Conservation (phyloP, 2,329 filamentous ascomycete genomes). For the Verticillium zaregamsianum region DNA sequence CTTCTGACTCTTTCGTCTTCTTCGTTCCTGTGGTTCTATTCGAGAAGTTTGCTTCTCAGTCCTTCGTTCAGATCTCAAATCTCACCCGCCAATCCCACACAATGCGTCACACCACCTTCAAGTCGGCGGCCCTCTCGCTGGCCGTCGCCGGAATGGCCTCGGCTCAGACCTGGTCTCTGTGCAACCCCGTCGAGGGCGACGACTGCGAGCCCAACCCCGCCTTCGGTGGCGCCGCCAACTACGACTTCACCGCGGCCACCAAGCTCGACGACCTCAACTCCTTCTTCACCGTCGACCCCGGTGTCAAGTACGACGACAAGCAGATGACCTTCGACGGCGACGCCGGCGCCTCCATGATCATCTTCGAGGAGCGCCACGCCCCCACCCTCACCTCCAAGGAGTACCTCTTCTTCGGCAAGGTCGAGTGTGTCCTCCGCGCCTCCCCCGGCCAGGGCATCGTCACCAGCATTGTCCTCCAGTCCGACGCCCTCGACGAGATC, state of each 20-base stretch:
- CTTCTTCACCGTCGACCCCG: constrained; percentile 53
- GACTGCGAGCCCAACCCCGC: constrained; percentile 13
- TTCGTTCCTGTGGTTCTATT: not conserved
- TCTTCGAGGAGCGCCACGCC: constrained; percentile 40
- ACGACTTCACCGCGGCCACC: constrained; percentile 19
- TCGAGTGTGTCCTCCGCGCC: constrained; percentile 41
- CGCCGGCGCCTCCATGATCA: constrained; percentile 44
- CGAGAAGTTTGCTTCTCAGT: not conserved
- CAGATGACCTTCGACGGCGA: constrained; percentile 28
- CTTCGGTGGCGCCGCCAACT: constrained; percentile 8
- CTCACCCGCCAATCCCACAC: not conserved
- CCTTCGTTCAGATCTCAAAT: not conserved
- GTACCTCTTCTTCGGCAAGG: constrained; percentile 50
- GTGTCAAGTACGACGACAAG: constrained; percentile 34
- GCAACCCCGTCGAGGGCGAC: constrained; percentile 15
- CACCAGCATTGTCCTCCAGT: constrained; percentile 44
- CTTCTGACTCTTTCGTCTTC: not conserved
- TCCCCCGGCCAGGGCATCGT: constrained; percentile 44
- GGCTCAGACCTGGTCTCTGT: constrained; percentile 11
- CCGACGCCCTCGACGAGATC: constrained; percentile 48
- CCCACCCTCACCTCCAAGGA: constrained; percentile 40
- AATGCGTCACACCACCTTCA: not conserved
- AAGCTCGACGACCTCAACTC: constrained; percentile 28
- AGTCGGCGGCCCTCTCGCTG: constrained; percentile 5
- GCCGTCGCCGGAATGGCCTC: constrained; percentile 8